These are phyloP conservation scores for Stropharia rugosoannulata DNA, from an alignment of 768 basidiomycete genomes.

Conservation along the genomic window DNA sequence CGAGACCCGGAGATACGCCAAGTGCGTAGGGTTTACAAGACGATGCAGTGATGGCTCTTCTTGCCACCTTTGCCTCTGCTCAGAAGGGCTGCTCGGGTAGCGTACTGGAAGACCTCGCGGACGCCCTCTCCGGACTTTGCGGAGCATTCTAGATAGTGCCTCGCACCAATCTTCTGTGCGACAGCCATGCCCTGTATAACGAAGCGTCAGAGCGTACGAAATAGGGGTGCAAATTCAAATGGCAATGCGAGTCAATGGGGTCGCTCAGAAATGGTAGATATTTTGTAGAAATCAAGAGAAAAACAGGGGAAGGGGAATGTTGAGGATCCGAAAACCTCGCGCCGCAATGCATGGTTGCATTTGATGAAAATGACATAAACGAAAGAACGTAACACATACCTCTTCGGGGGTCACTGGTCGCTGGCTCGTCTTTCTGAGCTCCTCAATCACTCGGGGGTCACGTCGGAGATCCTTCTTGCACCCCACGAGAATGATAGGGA, in stretches of 20 bases:
- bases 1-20: background rate
- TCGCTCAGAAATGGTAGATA: background rate
- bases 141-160: constrained; percentile 96
- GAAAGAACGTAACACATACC: constrained; percentile 41
- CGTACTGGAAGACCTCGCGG: constrained; percentile 97
- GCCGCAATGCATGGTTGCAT: background rate
- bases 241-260: background rate
- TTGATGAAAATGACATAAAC: background rate
- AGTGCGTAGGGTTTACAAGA: constrained; percentile 9
- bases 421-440: constrained; percentile 92
- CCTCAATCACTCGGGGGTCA: constrained; percentile 90
- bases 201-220: background rate
- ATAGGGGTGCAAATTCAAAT: constrained; percentile 1
- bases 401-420: constrained; percentile 93
- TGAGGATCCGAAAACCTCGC: background rate
- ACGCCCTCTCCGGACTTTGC: constrained; percentile 97
- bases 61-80: constrained; percentile 47
- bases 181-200: constrained; percentile 82
- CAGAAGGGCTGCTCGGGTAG: constrained; percentile 89
- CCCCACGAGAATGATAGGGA: constrained; percentile 96
- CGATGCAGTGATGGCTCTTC: constrained; percentile 25
- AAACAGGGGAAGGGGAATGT: background rate
- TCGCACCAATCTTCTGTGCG: constrained; percentile 94
- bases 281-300: background rate
- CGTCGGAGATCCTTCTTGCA: constrained; percentile 99